A percentile compares a stretch with the other conserved stretches of the same genome.
Conservation (phyloP, 2,329 filamentous ascomycete genomes). For the Calonectria honghensis region DNA sequence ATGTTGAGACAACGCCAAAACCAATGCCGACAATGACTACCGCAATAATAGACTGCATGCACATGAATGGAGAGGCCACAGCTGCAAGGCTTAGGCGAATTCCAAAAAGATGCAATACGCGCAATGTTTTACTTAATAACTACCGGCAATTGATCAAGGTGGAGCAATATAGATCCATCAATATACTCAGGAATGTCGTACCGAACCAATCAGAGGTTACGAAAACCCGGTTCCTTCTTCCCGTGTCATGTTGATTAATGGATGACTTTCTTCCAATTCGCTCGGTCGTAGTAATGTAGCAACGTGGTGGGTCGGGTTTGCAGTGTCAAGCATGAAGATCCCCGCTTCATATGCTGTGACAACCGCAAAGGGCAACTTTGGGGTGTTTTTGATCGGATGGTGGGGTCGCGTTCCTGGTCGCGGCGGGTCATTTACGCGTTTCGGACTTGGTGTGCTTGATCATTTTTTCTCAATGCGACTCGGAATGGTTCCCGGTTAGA, state of each 20-base stretch:
- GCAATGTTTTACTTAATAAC: neutral
- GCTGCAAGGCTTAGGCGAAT: no score
- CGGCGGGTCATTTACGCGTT: neutral
- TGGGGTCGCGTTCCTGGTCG: neutral
- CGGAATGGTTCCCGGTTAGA: neutral
- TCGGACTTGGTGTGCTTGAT: neutral
- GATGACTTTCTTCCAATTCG: neutral
- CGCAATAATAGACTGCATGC: neutral
- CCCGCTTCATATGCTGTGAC: slow-evolving; percentile 2
- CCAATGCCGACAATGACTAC: neutral
- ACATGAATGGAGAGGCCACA: neutral
- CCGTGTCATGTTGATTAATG: neutral
- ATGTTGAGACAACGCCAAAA: neutral
- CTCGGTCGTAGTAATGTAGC: neutral
- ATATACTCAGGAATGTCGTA: neutral
- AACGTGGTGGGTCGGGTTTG: neutral
- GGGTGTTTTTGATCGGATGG: neutral
- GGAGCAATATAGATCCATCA: slow-evolving; percentile 1
- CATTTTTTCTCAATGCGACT: neutral
- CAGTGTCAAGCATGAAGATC: neutral
- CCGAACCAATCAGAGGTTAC: neutral
- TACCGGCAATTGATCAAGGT: no score
- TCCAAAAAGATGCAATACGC: neutral
- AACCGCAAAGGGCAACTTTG: neutral
- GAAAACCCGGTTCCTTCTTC: no score